These are phyloP conservation scores for Tricholoma sp. DNA, from an alignment of 768 basidiomycete species.

Conservation along the genomic window DNA sequence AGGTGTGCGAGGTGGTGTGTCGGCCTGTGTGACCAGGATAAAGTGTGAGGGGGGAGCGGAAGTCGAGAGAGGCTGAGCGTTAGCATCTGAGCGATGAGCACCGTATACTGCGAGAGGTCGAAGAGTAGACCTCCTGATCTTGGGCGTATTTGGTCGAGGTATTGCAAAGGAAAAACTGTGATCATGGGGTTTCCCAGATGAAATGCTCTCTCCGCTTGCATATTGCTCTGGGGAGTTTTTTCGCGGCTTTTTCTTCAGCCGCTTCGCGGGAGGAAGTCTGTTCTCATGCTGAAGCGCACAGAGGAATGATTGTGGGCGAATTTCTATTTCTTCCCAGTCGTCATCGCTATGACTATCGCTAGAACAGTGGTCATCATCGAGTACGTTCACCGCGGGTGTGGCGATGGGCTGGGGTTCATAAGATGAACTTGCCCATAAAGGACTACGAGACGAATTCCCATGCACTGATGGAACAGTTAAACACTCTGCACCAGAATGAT, in stretches of 20 bases:
- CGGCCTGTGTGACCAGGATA: constrained; percentile 5
- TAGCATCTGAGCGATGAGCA: not conserved
- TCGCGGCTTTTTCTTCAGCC: constrained; percentile 1
- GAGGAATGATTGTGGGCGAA: constrained; percentile 9
- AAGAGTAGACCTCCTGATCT: not conserved
- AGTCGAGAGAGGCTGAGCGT: not conserved
- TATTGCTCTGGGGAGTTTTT: not conserved
- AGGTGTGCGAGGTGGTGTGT: not conserved
- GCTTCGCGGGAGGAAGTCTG: constrained; percentile 8
- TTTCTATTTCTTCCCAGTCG: constrained; percentile 18
- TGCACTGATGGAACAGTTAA: not conserved
- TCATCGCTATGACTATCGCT: constrained; percentile 6
- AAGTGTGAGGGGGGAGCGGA: constrained; percentile 9
- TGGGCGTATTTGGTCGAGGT: constrained; percentile 3
- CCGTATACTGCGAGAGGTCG: not conserved
- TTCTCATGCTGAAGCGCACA: constrained; percentile 11
- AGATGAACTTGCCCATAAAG: not conserved
- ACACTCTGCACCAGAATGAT: not conserved
- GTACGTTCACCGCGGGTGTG: not conserved
- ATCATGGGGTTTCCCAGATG: constrained; percentile 1
- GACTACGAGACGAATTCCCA: not conserved
- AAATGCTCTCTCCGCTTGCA: not conserved
- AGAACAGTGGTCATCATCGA: constrained; percentile 3
- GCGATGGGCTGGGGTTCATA: not conserved
- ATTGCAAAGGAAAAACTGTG: constrained; percentile 7